Percentiles rank a stretch among this genome's conserved stretches.
phyloP scores from a whole-genome alignment of 2,329 filamentous ascomycete genomes.

The Chaetomium strumarium region DNA sequence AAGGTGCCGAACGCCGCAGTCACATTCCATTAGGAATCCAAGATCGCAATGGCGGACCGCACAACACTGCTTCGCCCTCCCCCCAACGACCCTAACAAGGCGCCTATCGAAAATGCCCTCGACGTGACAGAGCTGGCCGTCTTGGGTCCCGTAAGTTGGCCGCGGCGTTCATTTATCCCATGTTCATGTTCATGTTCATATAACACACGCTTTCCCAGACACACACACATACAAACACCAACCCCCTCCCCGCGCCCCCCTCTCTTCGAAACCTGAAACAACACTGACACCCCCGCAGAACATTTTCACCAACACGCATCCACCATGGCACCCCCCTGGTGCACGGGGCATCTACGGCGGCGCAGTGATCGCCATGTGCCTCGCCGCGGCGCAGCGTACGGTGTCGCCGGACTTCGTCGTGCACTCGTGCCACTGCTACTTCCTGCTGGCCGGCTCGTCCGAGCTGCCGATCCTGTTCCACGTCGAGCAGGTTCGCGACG shows the following conservation, averaged over 20 bases:
- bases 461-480: conserved; percentile 88
- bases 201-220: neutral
- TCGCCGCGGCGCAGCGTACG: conserved; percentile 82
- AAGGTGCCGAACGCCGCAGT: neutral
- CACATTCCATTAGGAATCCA: neutral
- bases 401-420: conserved; percentile 74
- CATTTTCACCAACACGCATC: conserved; percentile 90
- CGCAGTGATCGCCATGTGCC: conserved; percentile 85
- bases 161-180: neutral
- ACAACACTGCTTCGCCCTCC: conserved; percentile 69
- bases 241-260: neutral
- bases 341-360: conserved; percentile 93
- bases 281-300: conserved; percentile 46
- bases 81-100: conserved; percentile 63
- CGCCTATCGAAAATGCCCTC: conserved; percentile 81
- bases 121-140: conserved; percentile 75
- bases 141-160: conserved; percentile 60
- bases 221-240: neutral
- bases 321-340: conserved; percentile 85
- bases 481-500: conserved; percentile 88
- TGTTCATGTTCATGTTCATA: neutral
- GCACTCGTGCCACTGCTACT: conserved; percentile 99
- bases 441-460: conserved; percentile 82
- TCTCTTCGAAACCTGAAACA: neutral
- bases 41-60: conserved; percentile 28